These are phyloP conservation scores for Coemansia sp. DNA, from an alignment of 192 early-diverging fungal genomes.

Conservation along the genomic window DNA sequence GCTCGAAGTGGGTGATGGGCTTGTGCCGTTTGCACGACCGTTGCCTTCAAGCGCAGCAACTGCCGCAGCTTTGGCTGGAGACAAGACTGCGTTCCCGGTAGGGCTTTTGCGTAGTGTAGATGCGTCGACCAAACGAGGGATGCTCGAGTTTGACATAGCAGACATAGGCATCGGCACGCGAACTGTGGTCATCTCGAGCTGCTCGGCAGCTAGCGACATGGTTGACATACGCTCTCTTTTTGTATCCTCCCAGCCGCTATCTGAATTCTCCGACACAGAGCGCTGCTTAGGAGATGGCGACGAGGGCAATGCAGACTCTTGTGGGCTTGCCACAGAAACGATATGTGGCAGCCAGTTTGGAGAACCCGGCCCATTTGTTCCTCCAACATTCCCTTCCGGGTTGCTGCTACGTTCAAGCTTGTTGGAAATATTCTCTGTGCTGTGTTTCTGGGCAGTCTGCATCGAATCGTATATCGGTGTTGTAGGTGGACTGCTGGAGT, in stretches of 20 bases:
- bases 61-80: no score
- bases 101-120: neutral
- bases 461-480: constrained; percentile 46
- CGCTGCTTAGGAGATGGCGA: constrained; percentile 20
- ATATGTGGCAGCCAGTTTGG: constrained; percentile 47
- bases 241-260: constrained; percentile 8
- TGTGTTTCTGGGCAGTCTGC: constrained; percentile 26
- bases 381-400: neutral
- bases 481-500: constrained; percentile 8
- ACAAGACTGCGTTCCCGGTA: constrained; percentile 3
- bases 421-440: constrained; percentile 17
- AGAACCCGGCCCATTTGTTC: constrained; percentile 21
- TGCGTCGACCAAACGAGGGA: neutral
- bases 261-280: constrained; percentile 19
- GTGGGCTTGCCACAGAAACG: constrained; percentile 39
- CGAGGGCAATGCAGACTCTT: neutral
- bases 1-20: no score
- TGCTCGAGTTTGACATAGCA: constrained; percentile 14
- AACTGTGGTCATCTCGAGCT: constrained; percentile 6
- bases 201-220: constrained; percentile 13
- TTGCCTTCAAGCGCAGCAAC: no score
- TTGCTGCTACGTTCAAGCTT: constrained; percentile 25
- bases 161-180: constrained; percentile 22
- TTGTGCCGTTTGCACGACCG: no score
- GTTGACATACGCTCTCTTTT: constrained; percentile 8